phyloP scores from a whole-genome alignment of 2,329 filamentous ascomycete species.

The Phyllosticta capitalensis region DNA sequence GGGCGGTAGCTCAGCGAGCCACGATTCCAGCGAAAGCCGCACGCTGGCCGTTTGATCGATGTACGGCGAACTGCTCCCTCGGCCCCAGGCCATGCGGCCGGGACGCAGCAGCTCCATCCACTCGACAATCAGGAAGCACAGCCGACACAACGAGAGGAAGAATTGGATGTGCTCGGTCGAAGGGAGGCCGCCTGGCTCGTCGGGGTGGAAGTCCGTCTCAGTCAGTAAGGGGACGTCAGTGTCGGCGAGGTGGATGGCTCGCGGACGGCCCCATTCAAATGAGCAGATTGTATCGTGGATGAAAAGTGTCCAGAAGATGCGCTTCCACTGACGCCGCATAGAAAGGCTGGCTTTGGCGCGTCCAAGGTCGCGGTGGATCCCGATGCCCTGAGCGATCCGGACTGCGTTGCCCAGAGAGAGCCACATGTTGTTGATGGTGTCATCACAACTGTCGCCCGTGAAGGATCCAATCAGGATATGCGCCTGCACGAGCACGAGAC shows the following conservation, averaged over 20 bases:
- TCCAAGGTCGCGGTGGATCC: neutral
- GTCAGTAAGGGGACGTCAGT: neutral
- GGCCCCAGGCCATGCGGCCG: neutral
- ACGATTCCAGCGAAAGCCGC: neutral
- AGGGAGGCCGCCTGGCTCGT: neutral
- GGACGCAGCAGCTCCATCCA: neutral
- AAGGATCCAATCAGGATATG: neutral
- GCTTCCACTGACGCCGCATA: neutral
- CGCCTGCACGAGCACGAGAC: neutral
- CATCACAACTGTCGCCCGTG: neutral
- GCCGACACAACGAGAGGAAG: neutral
- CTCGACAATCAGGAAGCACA: neutral
- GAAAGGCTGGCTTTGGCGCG: neutral
- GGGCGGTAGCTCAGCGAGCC: neutral
- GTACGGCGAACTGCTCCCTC: neutral
- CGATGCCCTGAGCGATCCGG: neutral
- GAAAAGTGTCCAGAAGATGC: neutral
- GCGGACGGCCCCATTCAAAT: neutral
- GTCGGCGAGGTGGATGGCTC: neutral
- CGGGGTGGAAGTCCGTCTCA: neutral
- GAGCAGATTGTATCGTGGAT: neutral
- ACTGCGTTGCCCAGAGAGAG: neutral
- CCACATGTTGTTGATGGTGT: neutral
- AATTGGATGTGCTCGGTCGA: neutral
- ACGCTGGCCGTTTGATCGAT: neutral